These are phyloP conservation scores for Cladosporium halotolerans DNA, from an alignment of 2,329 filamentous ascomycete species.

Conservation along the genomic window DNA sequence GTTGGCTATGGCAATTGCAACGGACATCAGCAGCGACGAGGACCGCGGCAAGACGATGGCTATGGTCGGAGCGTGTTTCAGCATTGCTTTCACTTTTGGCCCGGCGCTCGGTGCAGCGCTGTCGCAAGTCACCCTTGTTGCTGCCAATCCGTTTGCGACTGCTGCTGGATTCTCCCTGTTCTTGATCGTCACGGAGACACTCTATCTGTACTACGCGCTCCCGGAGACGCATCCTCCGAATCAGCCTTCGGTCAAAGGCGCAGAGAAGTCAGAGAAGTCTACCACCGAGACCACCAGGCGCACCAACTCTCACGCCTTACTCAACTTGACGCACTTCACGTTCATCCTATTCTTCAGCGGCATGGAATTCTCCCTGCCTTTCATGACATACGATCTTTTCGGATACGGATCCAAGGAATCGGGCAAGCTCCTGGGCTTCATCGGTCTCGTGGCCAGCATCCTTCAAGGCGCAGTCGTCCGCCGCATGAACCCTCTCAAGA, in stretches of 20 bases:
- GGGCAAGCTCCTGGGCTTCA: conserved; percentile 79
- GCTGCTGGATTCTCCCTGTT: conserved; percentile 82
- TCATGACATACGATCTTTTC: conserved; percentile 95
- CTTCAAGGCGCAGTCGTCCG: conserved; percentile 89
- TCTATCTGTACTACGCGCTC: conserved; percentile 76
- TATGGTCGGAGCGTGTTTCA: conserved; percentile 92
- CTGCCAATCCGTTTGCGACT: conserved; percentile 87
- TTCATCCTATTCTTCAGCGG: conserved; percentile 97
- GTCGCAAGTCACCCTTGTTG: conserved; percentile 68
- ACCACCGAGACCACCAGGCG: conserved; percentile 32
- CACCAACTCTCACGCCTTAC: conserved; percentile 75
- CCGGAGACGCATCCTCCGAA: conserved; percentile 69
- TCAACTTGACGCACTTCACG: conserved; percentile 79
- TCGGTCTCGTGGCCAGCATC: conserved; percentile 85
- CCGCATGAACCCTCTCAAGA: conserved; percentile 71
- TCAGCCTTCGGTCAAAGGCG: conserved; percentile 16
- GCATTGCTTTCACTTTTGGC: conserved; percentile 93
- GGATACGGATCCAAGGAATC: conserved; percentile 72
- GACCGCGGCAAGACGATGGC: conserved; percentile 90
- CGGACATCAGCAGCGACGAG: conserved; percentile 83
- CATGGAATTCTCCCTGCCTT: conserved; percentile 95
- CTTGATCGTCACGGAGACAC: conserved; percentile 77
- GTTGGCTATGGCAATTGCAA: conserved; percentile 90
- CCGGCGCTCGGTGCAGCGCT: conserved; percentile 86
- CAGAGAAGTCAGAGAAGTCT: conserved; percentile 17